Evolutionary conservation across 2,329 filamentous ascomycete species (phyloP), one percentile per base, ranked within the genome.

Genomic region (Diplodia intermedia): DNA sequence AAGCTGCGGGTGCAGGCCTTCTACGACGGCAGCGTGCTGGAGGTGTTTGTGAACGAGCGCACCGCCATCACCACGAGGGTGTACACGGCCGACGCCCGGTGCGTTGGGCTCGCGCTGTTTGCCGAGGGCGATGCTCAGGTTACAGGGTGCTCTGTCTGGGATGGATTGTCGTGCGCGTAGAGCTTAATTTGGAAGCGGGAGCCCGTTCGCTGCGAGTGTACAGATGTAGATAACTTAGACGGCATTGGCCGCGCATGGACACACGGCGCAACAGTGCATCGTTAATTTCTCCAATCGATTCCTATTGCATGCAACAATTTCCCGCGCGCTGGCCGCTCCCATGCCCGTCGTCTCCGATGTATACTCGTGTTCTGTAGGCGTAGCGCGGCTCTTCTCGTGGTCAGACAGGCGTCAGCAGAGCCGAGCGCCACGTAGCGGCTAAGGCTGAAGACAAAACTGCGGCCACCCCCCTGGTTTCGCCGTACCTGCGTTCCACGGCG

Each of bases 1-100:
- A 65, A n/a, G 49, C 74, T 84, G 0, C 73, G 73, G n/a, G 73
- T 84, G n/a, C 79, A 75, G 65, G 73, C 80, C 54, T 81, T 79
- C 71, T 69, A 80, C 61, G 80, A 82, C 61, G 79, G 79, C 49
- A 77, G 74, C 2, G 70, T 80, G 43, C 69, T 80, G 1, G 80
- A 82, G 71, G 70, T 82, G 15, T 81, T 79, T 69, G 72, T 80
- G 55, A 81, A 81, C 69, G 78, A 70, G 40, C 65, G 69, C 18
- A 65, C 68, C 20, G 66, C 66, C 33, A 23, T 70, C 18, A 77
- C 61, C 12, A 65, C 61, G 12, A 23, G 61, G 31, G 40, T 65
- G 47, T 65, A 65, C 61, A 65, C 61, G 18, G 78, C 0, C 82
- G 82, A 1, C 69, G 73, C 31, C 49, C 75, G 1, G 60, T 72